phyloP scores from a whole-genome alignment of 2,329 filamentous ascomycete species.

The Pseudocercospora eumusae region DNA sequence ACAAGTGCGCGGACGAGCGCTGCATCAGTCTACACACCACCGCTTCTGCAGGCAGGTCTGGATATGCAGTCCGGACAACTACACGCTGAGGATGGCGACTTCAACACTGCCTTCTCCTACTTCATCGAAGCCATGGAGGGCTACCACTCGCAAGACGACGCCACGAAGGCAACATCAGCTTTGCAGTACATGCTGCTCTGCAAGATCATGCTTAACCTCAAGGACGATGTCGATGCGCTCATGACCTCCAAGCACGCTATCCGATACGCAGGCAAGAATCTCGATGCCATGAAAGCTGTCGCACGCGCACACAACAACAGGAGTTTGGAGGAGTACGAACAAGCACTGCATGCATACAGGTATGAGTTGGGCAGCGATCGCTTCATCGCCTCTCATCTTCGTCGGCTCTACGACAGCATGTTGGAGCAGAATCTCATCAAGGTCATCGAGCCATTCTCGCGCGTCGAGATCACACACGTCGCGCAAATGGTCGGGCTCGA shows the following conservation, averaged over 20 bases:
- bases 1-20: constrained; percentile 93
- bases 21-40: constrained; percentile 95
- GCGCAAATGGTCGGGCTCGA: constrained; percentile 97
- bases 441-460: constrained; percentile 97
- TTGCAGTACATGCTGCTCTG: constrained; percentile 99
- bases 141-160: constrained; percentile 90
- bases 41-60: constrained; percentile 88
- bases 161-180: constrained; percentile 86
- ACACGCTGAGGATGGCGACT: constrained; percentile 97
- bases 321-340: constrained; percentile 95
- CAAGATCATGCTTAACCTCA: constrained; percentile 99
- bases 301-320: constrained; percentile 93
- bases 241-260: constrained; percentile 95
- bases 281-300: constrained; percentile 99
- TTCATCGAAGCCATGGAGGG: constrained; percentile 99
- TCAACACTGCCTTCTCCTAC: constrained; percentile 98
- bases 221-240: constrained; percentile 91
- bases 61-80: constrained; percentile 99
- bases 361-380: constrained; percentile 91
- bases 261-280: constrained; percentile 91
- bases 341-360: constrained; percentile 82
- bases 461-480: constrained; percentile 94
- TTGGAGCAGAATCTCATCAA: constrained; percentile 99
- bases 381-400: constrained; percentile 96
- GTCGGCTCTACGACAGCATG: constrained; percentile 96